Conservation (phyloP, 352 stramenopile genomes). For the Globisporangium nagaii region DNA sequence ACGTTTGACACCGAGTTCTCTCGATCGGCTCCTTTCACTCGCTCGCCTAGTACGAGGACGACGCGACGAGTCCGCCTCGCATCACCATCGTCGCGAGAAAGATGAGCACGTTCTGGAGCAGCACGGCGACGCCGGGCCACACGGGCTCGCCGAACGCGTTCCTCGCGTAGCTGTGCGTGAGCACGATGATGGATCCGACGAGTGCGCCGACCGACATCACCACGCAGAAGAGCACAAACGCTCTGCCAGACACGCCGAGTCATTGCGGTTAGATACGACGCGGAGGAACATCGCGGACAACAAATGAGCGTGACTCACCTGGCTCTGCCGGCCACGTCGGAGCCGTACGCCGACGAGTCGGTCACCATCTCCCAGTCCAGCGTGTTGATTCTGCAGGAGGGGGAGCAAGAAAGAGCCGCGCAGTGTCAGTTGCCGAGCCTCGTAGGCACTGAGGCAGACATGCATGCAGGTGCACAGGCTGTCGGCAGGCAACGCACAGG, state of each 20-base stretch:
- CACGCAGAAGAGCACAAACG: constrained; percentile 52
- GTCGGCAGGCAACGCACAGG: too few species aligned
- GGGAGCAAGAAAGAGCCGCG: neutral
- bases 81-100: constrained; percentile 55
- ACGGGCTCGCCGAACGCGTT: constrained; percentile 48
- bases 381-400: constrained; percentile 37
- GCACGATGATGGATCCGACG: constrained; percentile 44
- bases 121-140: constrained; percentile 51
- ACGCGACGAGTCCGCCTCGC: constrained; percentile 37
- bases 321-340: constrained; percentile 36
- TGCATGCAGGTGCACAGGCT: too few species aligned
- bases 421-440: too few species aligned
- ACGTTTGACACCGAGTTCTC: neutral
- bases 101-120: constrained; percentile 61
- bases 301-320: constrained; percentile 26
- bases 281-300: too few species aligned
- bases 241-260: constrained; percentile 14
- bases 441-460: too few species aligned
- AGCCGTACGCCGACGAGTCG: constrained; percentile 40
- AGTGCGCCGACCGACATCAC: constrained; percentile 32
- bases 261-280: too few species aligned
- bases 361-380: constrained; percentile 63
- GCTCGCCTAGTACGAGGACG: constrained; percentile 8
- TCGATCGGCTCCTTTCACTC: too few species aligned
- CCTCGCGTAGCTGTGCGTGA: constrained; percentile 54